Percentiles rank a stretch among this genome's conserved stretches.
Evolutionary conservation across 805 yeast species (phyloP).

Genomic region (Schwanniomyces yamadae): DNA sequence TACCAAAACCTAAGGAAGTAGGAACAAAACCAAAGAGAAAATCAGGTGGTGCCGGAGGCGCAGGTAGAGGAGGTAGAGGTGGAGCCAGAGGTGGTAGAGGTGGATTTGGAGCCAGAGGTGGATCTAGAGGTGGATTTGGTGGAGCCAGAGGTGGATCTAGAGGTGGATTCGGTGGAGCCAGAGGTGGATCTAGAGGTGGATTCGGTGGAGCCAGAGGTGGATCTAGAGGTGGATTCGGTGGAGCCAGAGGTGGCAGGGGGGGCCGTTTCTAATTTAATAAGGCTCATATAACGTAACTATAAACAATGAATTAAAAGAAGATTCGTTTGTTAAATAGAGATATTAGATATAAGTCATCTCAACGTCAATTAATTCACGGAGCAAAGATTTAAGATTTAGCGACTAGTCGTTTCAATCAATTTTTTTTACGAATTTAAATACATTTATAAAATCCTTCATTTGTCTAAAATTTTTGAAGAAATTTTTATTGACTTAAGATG

Average conservation of each 20-base stretch:
- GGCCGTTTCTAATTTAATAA: constrained; percentile 23
- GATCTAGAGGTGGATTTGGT: constrained; percentile 31
- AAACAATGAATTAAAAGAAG: no score
- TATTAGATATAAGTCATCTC: background rate
- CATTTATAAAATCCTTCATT: no score
- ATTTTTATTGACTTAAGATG: no score
- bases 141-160: constrained; percentile 47
- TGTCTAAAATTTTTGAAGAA: no score
- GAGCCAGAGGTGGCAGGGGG: constrained; percentile 38
- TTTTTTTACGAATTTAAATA: no score
- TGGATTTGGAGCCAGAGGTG: constrained; percentile 41
- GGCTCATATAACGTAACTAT: no score
- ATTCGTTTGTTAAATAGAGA: no score
- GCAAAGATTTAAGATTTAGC: no score
- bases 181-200: constrained; percentile 39
- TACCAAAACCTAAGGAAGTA: constrained; percentile 90
- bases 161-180: constrained; percentile 41
- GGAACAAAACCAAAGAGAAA: constrained; percentile 81
- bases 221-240: constrained; percentile 44
- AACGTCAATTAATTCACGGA: background rate
- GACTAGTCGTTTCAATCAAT: no score
- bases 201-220: constrained; percentile 43
- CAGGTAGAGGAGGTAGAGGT: constrained; percentile 43
- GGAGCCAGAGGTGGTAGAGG: constrained; percentile 33
- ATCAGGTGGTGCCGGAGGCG: constrained; percentile 53